Conservation (phyloP, 2,329 filamentous ascomycete genomes). For the Polychaeton citri region DNA sequence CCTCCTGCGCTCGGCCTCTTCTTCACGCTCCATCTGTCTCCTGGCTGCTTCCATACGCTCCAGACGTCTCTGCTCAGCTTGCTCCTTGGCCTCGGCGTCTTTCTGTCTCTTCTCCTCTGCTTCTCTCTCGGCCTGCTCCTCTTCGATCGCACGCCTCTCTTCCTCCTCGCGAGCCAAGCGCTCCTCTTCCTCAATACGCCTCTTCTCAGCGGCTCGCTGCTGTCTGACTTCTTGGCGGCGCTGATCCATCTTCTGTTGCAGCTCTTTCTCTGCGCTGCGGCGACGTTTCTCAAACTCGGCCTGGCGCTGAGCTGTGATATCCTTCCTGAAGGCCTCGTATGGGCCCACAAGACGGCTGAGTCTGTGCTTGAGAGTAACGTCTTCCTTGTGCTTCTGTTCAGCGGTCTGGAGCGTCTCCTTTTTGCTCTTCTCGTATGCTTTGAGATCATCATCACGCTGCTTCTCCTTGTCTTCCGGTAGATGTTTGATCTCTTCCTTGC, state of each 20-base stretch:
- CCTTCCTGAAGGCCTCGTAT: slow-evolving; percentile 73
- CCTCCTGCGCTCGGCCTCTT: slow-evolving; percentile 69
- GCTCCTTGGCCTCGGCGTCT: slow-evolving; percentile 47
- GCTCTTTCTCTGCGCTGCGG: slow-evolving; percentile 79
- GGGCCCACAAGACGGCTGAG: slow-evolving; percentile 69
- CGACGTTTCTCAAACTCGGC: slow-evolving; percentile 93
- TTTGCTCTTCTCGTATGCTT: slow-evolving; percentile 68
- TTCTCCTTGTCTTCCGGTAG: slow-evolving; percentile 70
- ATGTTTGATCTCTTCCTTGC: slow-evolving; percentile 91
- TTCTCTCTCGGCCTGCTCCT: slow-evolving; percentile 66
- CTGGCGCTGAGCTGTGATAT: slow-evolving; percentile 73
- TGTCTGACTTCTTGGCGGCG: slow-evolving; percentile 84
- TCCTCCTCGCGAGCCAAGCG: slow-evolving; percentile 67
- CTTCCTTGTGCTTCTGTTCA: slow-evolving; percentile 80
- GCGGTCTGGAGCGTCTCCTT: slow-evolving; percentile 65
- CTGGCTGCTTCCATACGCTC: slow-evolving; percentile 21
- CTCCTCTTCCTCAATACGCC: slow-evolving; percentile 75
- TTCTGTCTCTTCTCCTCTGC: slow-evolving; percentile 61
- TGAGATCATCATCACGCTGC: slow-evolving; percentile 66
- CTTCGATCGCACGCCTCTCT: slow-evolving; percentile 67
- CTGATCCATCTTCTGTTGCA: slow-evolving; percentile 78
- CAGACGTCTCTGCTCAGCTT: slow-evolving; percentile 54
- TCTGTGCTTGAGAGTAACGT: slow-evolving; percentile 85
- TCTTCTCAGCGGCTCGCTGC: slow-evolving; percentile 66
- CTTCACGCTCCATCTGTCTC: slow-evolving; percentile 47